Percentiles rank a stretch among this genome's conserved stretches.
Evolutionary conservation across 192 early-diverging fungal species (phyloP).

Genomic region (Backusella mclennaniae): DNA sequence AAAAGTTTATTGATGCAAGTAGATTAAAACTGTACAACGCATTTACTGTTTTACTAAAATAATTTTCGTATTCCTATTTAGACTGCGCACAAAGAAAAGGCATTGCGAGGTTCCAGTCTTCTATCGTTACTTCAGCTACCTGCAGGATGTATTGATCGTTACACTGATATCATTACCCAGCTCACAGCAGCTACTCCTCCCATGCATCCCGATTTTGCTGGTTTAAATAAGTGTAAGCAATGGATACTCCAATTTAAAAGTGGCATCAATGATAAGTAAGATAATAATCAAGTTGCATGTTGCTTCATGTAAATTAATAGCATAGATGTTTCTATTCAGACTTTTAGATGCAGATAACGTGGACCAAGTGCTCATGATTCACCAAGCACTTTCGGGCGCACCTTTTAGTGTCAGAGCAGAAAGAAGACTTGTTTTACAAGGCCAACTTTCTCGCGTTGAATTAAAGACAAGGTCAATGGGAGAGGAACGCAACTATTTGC

Average conservation of each 20-base stretch:
- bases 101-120: conserved; percentile 20
- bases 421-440: conserved; percentile 25
- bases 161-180: conserved; percentile 20
- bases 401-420: conserved; percentile 23
- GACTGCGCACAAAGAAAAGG: conserved; percentile 28
- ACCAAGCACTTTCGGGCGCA: conserved; percentile 22
- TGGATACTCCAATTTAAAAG: conserved; percentile 11
- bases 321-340: conserved; percentile 8
- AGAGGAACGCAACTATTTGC: conserved; percentile 22
- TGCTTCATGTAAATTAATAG: conserved; percentile 5
- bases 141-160: conserved; percentile 24
- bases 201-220: conserved; percentile 38
- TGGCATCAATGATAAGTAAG: neutral
- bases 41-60: neutral
- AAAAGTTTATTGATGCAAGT: conserved; percentile 38
- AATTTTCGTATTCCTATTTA: conserved; percentile 13
- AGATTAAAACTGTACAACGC: conserved; percentile 6
- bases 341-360: conserved; percentile 21
- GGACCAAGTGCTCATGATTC: conserved; percentile 27
- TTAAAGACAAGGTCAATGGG: conserved; percentile 10
- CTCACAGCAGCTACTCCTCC: conserved; percentile 21
- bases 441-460: conserved; percentile 21
- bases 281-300: neutral
- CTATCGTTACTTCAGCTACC: conserved; percentile 31
- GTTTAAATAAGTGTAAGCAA: conserved; percentile 15